A percentile compares a stretch with the other conserved stretches of the same genome.
Conservation (phyloP, 2,329 filamentous ascomycete genomes). For the Penicillium sumatraense region DNA sequence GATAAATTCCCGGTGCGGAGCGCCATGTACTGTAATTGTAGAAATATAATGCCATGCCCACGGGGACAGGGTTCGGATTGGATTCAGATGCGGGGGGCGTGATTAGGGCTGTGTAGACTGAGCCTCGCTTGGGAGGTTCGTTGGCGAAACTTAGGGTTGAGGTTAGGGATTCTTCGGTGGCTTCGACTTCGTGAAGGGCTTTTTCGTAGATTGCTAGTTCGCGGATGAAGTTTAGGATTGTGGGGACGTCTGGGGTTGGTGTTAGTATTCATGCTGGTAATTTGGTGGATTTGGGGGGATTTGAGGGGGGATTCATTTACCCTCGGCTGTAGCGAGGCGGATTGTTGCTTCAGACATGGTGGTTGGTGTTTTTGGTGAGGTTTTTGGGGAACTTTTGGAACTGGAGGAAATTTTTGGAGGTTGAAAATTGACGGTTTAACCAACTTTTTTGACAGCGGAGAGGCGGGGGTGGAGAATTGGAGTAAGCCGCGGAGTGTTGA, state of each 20-base stretch:
- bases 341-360: slow-evolving; percentile 44
- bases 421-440: not conserved
- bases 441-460: not conserved
- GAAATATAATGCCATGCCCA: slow-evolving; percentile 88
- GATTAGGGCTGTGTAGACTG: slow-evolving; percentile 76
- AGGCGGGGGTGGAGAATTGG: not conserved
- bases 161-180: slow-evolving; percentile 74
- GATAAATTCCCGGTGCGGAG: slow-evolving; percentile 82
- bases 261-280: slow-evolving; percentile 12
- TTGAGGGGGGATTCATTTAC: slow-evolving; percentile 25
- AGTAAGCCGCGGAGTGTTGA: not conserved
- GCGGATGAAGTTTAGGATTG: slow-evolving; percentile 80
- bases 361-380: not conserved
- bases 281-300: not conserved
- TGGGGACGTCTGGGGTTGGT: slow-evolving; percentile 67
- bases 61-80: slow-evolving; percentile 48
- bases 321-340: slow-evolving; percentile 47
- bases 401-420: not conserved
- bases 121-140: slow-evolving; percentile 55
- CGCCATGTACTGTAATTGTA: slow-evolving; percentile 97
- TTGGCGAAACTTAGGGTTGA: slow-evolving; percentile 78
- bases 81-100: slow-evolving; percentile 54
- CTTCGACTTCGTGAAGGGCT: slow-evolving; percentile 72
- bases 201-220: slow-evolving; percentile 90
- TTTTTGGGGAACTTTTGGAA: not conserved